Evolutionary conservation across 768 basidiomycete genomes (phyloP).

Genomic region (Lentinula lateritia): DNA sequence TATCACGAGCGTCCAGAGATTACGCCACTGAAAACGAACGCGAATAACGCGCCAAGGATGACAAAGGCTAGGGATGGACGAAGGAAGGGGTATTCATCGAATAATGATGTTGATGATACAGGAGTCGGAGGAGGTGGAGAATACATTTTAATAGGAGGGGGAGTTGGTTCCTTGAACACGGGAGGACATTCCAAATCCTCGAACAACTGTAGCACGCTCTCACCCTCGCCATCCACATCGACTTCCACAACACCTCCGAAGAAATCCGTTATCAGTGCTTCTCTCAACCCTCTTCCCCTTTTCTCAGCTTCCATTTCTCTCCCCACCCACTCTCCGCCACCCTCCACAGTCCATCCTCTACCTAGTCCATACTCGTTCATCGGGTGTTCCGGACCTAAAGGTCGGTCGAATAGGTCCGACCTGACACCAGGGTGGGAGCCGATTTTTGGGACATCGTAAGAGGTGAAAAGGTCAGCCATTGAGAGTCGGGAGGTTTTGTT

Average conservation of each 20-base stretch:
- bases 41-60: neutral
- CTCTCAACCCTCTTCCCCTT: neutral
- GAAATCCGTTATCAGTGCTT: conserved; percentile 59
- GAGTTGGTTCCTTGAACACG: neutral
- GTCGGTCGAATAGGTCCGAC: conserved; percentile 69
- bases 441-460: conserved; percentile 69
- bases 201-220: conserved; percentile 1
- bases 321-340: conserved; percentile 2
- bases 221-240: conserved; percentile 45
- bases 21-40: neutral
- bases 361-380: conserved; percentile 1
- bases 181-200: neutral
- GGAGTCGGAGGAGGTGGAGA: neutral
- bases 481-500: conserved; percentile 84
- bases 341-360: neutral
- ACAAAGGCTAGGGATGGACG: neutral
- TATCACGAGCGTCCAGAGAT: neutral
- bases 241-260: conserved; percentile 61
- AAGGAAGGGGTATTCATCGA: neutral
- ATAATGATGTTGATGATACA: neutral
- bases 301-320: conserved; percentile 1
- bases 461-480: conserved; percentile 79
- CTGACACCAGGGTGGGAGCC: conserved; percentile 88
- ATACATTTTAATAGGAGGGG: neutral
- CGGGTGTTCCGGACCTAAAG: conserved; percentile 32